A percentile compares a stretch with the other conserved stretches of the same genome.
Conservation (phyloP, 2,329 filamentous ascomycete genomes). For the Fusarium annulatum region DNA sequence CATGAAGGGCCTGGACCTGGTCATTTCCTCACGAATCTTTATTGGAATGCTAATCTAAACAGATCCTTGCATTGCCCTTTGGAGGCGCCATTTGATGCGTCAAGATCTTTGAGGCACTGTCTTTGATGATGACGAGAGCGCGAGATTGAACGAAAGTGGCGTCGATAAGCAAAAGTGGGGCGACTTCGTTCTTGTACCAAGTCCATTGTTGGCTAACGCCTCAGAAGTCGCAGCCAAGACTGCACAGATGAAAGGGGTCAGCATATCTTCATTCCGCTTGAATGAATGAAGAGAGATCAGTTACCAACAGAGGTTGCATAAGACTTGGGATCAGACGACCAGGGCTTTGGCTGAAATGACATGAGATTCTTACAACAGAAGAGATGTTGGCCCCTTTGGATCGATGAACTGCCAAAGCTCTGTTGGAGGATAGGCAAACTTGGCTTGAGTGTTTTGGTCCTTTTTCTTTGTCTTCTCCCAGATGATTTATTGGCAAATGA, state of each 20-base stretch:
- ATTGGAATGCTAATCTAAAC: accelerated
- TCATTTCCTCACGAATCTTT: background rate
- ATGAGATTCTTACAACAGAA: background rate
- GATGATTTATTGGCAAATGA: accelerated
- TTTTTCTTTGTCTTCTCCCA: background rate
- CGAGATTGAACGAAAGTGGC: background rate
- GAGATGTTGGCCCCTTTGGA: background rate
- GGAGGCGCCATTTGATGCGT: background rate
- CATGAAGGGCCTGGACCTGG: background rate
- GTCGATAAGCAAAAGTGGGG: background rate
- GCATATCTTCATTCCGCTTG: background rate
- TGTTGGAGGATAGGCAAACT: no score
- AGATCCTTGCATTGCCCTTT: accelerated
- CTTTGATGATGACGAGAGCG: background rate
- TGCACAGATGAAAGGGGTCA: accelerated
- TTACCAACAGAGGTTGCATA: accelerated
- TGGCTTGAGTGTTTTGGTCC: background rate
- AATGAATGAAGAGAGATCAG: background rate
- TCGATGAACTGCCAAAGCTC: background rate
- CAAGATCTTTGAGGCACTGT: background rate
- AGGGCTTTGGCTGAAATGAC: background rate
- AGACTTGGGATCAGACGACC: background rate
- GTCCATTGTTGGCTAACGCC: background rate
- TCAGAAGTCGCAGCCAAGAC: background rate
- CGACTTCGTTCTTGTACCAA: background rate